Evolutionary conservation across 306 rosid genomes (phyloP), one percentile per base, ranked within the genome.

Genomic region (Psophocarpus tetragonolobus): DNA sequence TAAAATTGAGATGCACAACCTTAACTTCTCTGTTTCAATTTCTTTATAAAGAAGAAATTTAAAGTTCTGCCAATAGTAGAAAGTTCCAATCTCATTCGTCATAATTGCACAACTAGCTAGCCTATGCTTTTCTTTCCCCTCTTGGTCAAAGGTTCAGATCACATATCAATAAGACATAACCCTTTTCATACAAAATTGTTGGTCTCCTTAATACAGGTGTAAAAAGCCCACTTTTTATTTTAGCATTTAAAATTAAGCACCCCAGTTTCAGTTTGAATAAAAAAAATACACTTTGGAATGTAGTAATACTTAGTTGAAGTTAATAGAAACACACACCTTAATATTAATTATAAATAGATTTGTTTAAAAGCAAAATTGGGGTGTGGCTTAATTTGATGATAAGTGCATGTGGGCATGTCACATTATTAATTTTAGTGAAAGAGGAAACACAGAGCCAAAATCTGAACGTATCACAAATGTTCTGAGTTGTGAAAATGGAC

Each of bases 51-150:
- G 68, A 73, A 53, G 54, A 51, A 66, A 51, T 30, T 51, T 14
- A 38, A 73, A 13, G 14, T 53, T 17, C 10, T 47, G 15, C 47
- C 48, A 62, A 48, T 23, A 33, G 20, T 61, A 47, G 56, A 66
- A 61, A 24, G 63, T 61, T 57, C 53, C 35, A 71, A 58, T 79
- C 78, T 71, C 78, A 48, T 21, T 5, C 29, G 48, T 36, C 56
- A 61, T 66, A 64, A 53, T 53, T 73, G 60, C 74, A 50, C 78
- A 62, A 14, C 65, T 76, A 38, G 44, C 65, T 76, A 38, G 44
- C 36, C 2, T 76, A 20, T 65, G 70, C 47, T 48, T 38, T 14
- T 27, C 20, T 15, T 7, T 6, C 13, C 13, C 21, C 20, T 39
- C n/a, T 33, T 29, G 45, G 71, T 18, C 70, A 48, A 61, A 61